phyloP scores from a whole-genome alignment of 768 basidiomycete genomes.

The Calocybe gangraenosa region DNA sequence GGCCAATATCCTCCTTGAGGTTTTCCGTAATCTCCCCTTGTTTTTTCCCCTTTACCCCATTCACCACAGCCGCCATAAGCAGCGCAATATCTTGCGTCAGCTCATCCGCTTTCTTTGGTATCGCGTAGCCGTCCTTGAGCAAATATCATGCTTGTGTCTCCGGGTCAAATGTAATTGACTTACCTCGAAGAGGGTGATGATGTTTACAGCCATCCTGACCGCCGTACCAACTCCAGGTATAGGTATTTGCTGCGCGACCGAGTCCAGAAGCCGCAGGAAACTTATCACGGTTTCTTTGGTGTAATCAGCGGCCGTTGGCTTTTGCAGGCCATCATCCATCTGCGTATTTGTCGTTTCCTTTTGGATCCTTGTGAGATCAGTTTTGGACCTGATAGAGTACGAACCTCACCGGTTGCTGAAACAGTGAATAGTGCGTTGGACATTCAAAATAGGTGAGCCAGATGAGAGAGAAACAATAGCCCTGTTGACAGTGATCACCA shows the following conservation, averaged over 20 bases:
- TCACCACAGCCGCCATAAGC: constrained; percentile 3
- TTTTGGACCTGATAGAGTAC: no score
- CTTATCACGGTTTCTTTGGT: constrained; percentile 4
- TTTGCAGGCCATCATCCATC: background rate
- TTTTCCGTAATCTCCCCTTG: background rate
- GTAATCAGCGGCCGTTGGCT: constrained; percentile 3
- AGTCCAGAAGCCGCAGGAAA: constrained; percentile 1
- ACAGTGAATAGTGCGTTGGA: no score
- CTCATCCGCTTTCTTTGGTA: no score
- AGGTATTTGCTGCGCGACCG: constrained; percentile 6
- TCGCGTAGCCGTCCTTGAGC: no score
- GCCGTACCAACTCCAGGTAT: constrained; percentile 4
- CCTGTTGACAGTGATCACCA: no score
- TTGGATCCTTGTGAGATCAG: no score
- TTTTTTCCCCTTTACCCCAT: constrained; percentile 10
- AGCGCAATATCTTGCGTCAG: constrained; percentile 7
- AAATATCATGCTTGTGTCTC: constrained; percentile 6
- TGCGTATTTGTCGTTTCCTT: no score
- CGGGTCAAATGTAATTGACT: background rate
- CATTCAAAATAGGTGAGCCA: no score
- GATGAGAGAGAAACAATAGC: no score
- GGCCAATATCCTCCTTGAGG: background rate
- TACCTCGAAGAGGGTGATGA: constrained; percentile 11
- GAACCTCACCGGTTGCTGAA: no score
- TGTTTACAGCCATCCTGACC: background rate